phyloP scores from a whole-genome alignment of 768 basidiomycete species.

The Lentinula lateritia region DNA sequence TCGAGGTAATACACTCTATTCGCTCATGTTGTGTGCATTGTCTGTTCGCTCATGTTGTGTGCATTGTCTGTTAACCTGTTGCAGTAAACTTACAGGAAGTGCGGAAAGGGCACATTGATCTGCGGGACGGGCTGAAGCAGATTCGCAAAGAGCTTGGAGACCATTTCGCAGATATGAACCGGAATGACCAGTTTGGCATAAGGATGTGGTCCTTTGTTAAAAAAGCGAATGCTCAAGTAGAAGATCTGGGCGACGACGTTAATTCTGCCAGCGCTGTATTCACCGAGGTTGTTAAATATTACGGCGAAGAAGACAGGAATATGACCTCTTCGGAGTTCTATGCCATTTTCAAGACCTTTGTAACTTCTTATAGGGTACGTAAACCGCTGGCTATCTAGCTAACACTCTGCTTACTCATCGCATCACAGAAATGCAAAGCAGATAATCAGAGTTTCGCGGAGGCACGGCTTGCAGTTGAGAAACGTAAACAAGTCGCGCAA shows the following conservation, averaged over 20 bases:
- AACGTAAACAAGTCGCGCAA: constrained; percentile 62
- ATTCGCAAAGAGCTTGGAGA: constrained; percentile 79
- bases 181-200: constrained; percentile 73
- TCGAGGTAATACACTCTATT: constrained; percentile 52
- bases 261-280: constrained; percentile 81
- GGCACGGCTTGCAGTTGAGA: constrained; percentile 62
- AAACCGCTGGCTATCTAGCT: not conserved
- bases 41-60: too few species aligned
- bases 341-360: constrained; percentile 94
- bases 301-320: constrained; percentile 88
- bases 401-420: constrained; percentile 5
- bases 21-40: not conserved
- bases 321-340: constrained; percentile 91
- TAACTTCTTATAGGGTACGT: constrained; percentile 83
- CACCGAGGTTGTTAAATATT: constrained; percentile 82
- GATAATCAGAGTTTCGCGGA: constrained; percentile 76
- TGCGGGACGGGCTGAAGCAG: constrained; percentile 69
- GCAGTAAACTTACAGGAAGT: constrained; percentile 85
- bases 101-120: constrained; percentile 65
- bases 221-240: constrained; percentile 67
- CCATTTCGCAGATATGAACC: constrained; percentile 69
- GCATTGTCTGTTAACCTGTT: constrained; percentile 1
- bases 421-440: constrained; percentile 72
- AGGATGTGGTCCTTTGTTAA: constrained; percentile 92
- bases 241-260: constrained; percentile 83